phyloP scores from a whole-genome alignment of 2,329 filamentous ascomycete genomes.

The Diplodia corticola region DNA sequence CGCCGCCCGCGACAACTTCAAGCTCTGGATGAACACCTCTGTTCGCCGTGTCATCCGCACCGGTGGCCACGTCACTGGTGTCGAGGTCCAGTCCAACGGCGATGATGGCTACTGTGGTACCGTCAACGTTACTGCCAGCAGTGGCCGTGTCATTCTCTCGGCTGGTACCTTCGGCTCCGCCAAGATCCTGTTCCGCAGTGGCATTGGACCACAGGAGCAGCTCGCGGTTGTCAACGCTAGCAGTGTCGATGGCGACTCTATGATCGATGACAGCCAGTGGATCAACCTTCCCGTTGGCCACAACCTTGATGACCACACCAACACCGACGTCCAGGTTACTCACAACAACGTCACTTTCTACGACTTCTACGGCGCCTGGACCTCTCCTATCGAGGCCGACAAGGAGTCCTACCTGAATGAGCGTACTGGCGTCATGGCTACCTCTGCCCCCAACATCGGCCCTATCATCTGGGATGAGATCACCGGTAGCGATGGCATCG shows the following conservation, averaged over 20 bases:
- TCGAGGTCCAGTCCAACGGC: slow-evolving; percentile 64
- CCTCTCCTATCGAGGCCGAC: slow-evolving; percentile 44
- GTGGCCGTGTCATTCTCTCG: slow-evolving; percentile 67
- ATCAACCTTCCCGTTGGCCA: slow-evolving; percentile 55
- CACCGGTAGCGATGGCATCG: slow-evolving; percentile 57
- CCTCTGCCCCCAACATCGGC: slow-evolving; percentile 66
- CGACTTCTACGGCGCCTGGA: slow-evolving; percentile 64
- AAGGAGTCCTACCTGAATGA: slow-evolving; percentile 45
- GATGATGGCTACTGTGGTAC: slow-evolving; percentile 61
- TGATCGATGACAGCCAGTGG: slow-evolving; percentile 49
- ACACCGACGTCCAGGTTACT: slow-evolving; percentile 55
- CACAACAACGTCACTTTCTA: slow-evolving; percentile 60
- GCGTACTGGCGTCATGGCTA: slow-evolving; percentile 61
- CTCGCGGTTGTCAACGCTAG: slow-evolving; percentile 49
- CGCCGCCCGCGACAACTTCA: slow-evolving; percentile 62
- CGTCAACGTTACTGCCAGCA: slow-evolving; percentile 59
- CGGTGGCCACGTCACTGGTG: slow-evolving; percentile 63
- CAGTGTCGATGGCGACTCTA: slow-evolving; percentile 42
- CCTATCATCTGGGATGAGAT: slow-evolving; percentile 64
- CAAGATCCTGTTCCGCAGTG: slow-evolving; percentile 67
- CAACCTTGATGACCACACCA: slow-evolving; percentile 57
- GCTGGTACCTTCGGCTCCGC: slow-evolving; percentile 69
- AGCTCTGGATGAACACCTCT: slow-evolving; percentile 64
- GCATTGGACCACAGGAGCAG: slow-evolving; percentile 62
- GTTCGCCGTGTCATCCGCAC: slow-evolving; percentile 67